These are phyloP conservation scores for Echites panduratus DNA, from an alignment of 257 asterid species.

Conservation along the genomic window DNA sequence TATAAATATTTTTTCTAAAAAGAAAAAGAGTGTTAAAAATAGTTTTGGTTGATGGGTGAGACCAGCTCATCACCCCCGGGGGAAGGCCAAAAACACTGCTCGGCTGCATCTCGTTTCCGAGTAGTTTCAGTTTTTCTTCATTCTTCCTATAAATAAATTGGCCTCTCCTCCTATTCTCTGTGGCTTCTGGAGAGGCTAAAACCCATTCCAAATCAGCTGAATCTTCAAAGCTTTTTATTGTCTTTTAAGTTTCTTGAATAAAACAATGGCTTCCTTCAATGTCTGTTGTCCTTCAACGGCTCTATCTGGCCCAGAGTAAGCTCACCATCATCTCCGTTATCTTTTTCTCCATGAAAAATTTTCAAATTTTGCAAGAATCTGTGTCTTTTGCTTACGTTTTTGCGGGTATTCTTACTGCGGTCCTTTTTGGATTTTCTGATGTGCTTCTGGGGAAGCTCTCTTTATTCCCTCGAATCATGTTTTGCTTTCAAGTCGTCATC, in stretches of 20 bases:
- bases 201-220: conserved; percentile 4
- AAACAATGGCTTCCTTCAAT: conserved; percentile 58
- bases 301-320: conserved; percentile 54
- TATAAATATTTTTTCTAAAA: too few relatives aligned
- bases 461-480: neutral
- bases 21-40: neutral
- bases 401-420: neutral
- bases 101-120: conserved; percentile 5
- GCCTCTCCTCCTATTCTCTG: conserved; percentile 5
- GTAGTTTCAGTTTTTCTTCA: conserved; percentile 15
- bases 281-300: conserved; percentile 53
- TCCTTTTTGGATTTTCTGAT: conserved; percentile 6
- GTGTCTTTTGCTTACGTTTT: neutral
- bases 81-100: neutral
- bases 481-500: neutral
- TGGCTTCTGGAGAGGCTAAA: conserved; percentile 1
- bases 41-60: neutral
- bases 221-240: neutral
- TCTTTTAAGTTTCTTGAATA: neutral
- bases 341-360: neutral
- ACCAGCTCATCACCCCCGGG: neutral
- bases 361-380: neutral
- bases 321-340: neutral
- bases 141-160: neutral
- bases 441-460: neutral